Evolutionary conservation across 441 rosid genomes (phyloP), one percentile per base, ranked within the genome.

Genomic region (Biscutella laevigata): DNA sequence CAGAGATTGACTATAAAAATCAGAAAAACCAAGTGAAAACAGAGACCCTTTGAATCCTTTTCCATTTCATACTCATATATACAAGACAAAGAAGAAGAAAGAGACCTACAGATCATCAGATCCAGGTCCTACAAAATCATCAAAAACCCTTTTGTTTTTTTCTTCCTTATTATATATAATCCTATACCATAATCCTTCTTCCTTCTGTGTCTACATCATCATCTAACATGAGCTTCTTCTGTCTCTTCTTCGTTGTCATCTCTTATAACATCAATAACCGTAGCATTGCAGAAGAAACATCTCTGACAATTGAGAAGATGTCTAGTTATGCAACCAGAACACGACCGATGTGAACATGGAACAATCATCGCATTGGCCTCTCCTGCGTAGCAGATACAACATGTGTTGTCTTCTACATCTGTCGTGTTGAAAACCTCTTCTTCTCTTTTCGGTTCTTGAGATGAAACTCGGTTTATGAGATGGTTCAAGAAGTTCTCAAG

Each of bases 261-360:
- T 70, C 72, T 77, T 41, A 75, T 45, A 11, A 94, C 89, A 21
- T 84, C 86, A 26, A 54, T 15, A 34, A 94, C 90, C 0, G 90
- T 81, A 12, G 90, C 96, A 28, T 89, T 86, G 87, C 99, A 94
- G 51, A 94, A 89, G 82, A 94, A 94, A 66, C 99, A 94, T 74
- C 97, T 80, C 66, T 78, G 78, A 66, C 94, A 86, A 19, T 94
- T 94, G 20, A 86, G 75, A 49, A 84, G 96, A 72, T 94, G 99
- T 45, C 99, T 80, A 13, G 81, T 82, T 70, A 88, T 89, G 88
- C 99, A 94, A 21, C 95, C 94, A 52, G 80, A 78, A 71, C 99
- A 94, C 5, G 97, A 94, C 22, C 66, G 74, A 61, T 89, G 97
- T 12, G 80, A 82, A 72, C 99, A 94, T 2, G 99, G 96, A n/a